phyloP scores from a whole-genome alignment of 805 yeast species.

The Jamesozyma lodderae region DNA sequence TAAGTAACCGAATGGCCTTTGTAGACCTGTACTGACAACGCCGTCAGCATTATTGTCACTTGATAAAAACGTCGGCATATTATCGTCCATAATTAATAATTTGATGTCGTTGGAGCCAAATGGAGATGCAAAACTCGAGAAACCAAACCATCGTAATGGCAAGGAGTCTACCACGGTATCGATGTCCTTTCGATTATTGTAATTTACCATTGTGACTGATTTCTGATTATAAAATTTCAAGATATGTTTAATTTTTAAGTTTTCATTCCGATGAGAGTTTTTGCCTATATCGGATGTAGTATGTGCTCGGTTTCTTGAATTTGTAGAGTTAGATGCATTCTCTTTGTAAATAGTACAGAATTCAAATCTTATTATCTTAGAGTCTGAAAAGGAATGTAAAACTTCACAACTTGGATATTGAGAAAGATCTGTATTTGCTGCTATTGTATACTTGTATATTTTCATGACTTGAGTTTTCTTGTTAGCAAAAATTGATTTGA shows the following conservation, averaged over 20 bases:
- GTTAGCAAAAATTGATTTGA: slow-evolving; percentile 25
- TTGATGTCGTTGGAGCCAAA: slow-evolving; percentile 31
- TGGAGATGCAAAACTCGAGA: slow-evolving; percentile 30
- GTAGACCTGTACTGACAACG: background rate
- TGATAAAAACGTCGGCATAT: slow-evolving; percentile 27
- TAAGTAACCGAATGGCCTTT: slow-evolving; percentile 18
- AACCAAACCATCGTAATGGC: slow-evolving; percentile 35
- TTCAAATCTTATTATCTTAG: slow-evolving; percentile 16
- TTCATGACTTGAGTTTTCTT: slow-evolving; percentile 23
- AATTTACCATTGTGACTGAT: slow-evolving; percentile 23
- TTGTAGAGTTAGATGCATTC: background rate
- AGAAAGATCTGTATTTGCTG: background rate
- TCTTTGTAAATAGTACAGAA: slow-evolving; percentile 29
- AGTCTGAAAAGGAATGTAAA: background rate
- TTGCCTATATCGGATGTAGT: slow-evolving; percentile 12
- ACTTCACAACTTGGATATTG: slow-evolving; percentile 6
- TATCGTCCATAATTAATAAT: slow-evolving; percentile 29
- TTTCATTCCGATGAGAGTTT: background rate
- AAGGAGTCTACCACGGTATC: slow-evolving; percentile 27
- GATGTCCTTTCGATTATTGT: slow-evolving; percentile 25
- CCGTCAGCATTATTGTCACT: background rate
- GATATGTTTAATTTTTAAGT: slow-evolving; percentile 19
- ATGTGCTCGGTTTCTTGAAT: background rate
- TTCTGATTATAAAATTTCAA: slow-evolving; percentile 25
- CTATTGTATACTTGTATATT: slow-evolving; percentile 22